Base-by-base conservation (phyloP, 177 flowering plant species). In the Vitis hybrid region DNA sequence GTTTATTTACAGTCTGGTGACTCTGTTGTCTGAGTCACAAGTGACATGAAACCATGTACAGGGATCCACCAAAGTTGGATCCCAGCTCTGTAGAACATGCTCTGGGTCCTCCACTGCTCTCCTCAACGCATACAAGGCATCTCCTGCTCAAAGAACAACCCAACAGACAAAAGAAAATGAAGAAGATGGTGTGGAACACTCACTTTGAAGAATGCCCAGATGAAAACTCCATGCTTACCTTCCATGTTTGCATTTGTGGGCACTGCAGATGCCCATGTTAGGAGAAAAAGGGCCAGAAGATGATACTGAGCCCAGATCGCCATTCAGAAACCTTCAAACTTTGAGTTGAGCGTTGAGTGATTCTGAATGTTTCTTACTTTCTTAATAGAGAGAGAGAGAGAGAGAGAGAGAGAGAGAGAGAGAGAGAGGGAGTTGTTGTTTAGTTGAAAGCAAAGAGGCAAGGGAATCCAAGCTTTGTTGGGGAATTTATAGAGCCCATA, bases 1-100 rank as follows among this genome's bases (percentile, higher is more conserved):
- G 50, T 55, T 14, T 51, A 72, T 69, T 82, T 82, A 92, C 97
- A 92, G 79, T 68, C 97, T 73, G 59, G 92, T 89, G 65, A 92
- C 97, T 18, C 87, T 78, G 78, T 83, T 81, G 17, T 89, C 84
- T 32, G 13, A 32, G 69, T 91, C 86, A 50, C 97, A 92, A 56
- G 95, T 90, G 26, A 92, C 89, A 67, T 90, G 97, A 75, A 91
- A 91, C 97, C 97, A 92, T 32, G 97, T 90, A 64, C 97, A 92
- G 0, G 97, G 95, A 73, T 91, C 87, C 30, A 91, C 97, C 65
- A 91, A 70, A 1, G 95, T 91, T 15, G 97, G 96, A 81, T 92
- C 94, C 97, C 96, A 92, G 77, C 97, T 91, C 75, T 83, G 79
- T 17, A 91, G 75, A 49, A 91, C 94, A 56, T 81, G 77, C 13